Base-by-base conservation (phyloP, 1,284 basidiomycete species). In the Puccinia hordei region DNA sequence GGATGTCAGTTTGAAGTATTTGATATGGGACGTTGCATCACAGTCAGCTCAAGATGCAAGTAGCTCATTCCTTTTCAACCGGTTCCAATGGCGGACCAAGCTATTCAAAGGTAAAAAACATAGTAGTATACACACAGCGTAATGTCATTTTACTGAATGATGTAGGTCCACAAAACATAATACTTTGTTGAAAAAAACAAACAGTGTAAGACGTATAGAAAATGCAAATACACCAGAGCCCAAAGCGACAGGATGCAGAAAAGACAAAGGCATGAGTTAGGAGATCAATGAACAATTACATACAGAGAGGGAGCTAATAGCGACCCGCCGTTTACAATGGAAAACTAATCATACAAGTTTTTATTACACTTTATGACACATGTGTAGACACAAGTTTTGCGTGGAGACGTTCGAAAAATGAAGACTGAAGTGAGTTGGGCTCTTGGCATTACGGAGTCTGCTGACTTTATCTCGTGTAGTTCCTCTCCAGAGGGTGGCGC, bases 401-500 rank as follows among this genome's bases (percentile, higher is more conserved):
- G 8, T 17, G n/a, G n/a, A 27, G 12, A 24, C 9, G 57, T 5
- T 33, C 24, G 57, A 27, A 27, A 27, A 33, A 59, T 8, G 15
- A 49, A 49, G 15, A 41, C 38, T 41, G 12, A 4, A 4, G 12
- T 12, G 17, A 33, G 27, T 1, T 33, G 12, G 12, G 13, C 33
- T 17, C 15, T 33, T 59, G 27, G 1, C 8, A 49, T 59, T 5
- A 41, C 38, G 57, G 27, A 27, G 24, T 6, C 4, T 13, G 57
- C 2, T 27, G 22, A 6, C 4, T 30, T 27, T 59, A 59, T 59
- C 57, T 5, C 5, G 57, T 66, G 63, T 66, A 41, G 24, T 66
- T 66, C 41, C 63, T 66, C 41, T 66, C 63, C 63, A 66, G 24
- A 27, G 63, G 63, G 10, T 41, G 38, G 19, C 63, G 63, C n/a